These are phyloP conservation scores for Lepiota brunneoincarnata DNA, from an alignment of 768 basidiomycete species.

Conservation along the genomic window DNA sequence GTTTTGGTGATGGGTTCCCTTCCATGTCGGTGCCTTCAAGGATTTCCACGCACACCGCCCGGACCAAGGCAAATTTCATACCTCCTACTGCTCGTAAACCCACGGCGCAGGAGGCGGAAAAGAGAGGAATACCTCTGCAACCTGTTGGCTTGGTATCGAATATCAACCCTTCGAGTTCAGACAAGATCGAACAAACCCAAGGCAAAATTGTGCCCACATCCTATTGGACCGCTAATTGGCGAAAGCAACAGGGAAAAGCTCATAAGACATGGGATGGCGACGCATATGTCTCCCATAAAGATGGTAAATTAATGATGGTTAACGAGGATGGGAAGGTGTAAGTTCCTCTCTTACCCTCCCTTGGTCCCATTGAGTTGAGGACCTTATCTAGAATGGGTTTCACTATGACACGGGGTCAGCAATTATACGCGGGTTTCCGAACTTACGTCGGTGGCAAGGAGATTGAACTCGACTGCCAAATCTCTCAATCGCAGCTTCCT, in stretches of 20 bases:
- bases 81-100: slow-evolving; percentile 15
- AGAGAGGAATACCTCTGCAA: slow-evolving; percentile 6
- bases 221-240: slow-evolving; percentile 75
- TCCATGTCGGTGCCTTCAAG: slow-evolving; percentile 4
- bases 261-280: slow-evolving; percentile 89
- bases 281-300: slow-evolving; percentile 52
- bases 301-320: slow-evolving; percentile 55
- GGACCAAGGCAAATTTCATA: slow-evolving; percentile 24
- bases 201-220: slow-evolving; percentile 20
- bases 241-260: slow-evolving; percentile 71
- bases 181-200: slow-evolving; percentile 10
- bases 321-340: slow-evolving; percentile 74
- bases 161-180: slow-evolving; percentile 1
- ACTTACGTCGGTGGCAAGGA: slow-evolving; percentile 56
- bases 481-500: slow-evolving; percentile 53
- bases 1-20: slow-evolving; percentile 43
- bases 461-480: slow-evolving; percentile 54
- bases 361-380: neutral
- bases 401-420: slow-evolving; percentile 56
- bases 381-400: slow-evolving; percentile 50
- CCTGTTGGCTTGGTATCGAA: slow-evolving; percentile 6
- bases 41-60: slow-evolving; percentile 20
- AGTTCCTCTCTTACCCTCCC: slow-evolving; percentile 14
- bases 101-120: neutral
- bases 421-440: slow-evolving; percentile 43